Base-by-base conservation (phyloP, 169 alveolate species). In the Plasmodium inui region DNA sequence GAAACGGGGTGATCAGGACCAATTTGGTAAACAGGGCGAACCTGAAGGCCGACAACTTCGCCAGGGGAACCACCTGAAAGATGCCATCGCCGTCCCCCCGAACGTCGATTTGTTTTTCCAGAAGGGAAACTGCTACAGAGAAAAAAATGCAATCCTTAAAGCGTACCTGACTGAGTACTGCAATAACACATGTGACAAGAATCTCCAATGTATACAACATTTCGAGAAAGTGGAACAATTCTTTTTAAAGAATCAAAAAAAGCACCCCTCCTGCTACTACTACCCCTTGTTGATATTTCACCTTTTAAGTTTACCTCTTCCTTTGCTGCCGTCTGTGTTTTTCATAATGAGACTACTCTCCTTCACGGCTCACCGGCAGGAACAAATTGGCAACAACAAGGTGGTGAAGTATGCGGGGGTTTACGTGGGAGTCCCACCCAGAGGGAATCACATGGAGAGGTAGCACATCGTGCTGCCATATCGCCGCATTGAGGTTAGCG, bases 291-390 rank as follows among this genome's bases (percentile, higher is more conserved):
- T 88, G 67, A 67, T 37, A 34, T 88, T 88, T 41, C 81, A 88
- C 39, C 17, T 88, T 39, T 17, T 88, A 19, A n/a, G 71, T 61
- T 32, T 88, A 8, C 55, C 94, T 5, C 9, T 55, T 22, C 76
- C 78, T 1, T 71, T 55, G 3, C 82, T 57, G 34, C 82, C 94
- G 17, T 6, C 88, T 2, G 32, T 88, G 1, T 88, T 78, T 39
- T 88, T 88, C 14, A 22, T 88, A 32, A 12, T 85, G 81, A 78
- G 94, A 10, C 19, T 88, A 17, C 72, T 55, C 28, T 78, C 89
- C 71, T 78, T 88, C 32, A 88, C 82, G 9, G 83, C 94, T 22
- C 94, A 88, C 46, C 78, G 78, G 46, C 78, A 88, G 61, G 94
- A 88, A 79, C 94, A 88, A 78, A 50, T 28, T 5, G 30, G 50